phyloP scores from a whole-genome alignment of 2,329 filamentous ascomycete genomes.

The Aspergillus tanneri region DNA sequence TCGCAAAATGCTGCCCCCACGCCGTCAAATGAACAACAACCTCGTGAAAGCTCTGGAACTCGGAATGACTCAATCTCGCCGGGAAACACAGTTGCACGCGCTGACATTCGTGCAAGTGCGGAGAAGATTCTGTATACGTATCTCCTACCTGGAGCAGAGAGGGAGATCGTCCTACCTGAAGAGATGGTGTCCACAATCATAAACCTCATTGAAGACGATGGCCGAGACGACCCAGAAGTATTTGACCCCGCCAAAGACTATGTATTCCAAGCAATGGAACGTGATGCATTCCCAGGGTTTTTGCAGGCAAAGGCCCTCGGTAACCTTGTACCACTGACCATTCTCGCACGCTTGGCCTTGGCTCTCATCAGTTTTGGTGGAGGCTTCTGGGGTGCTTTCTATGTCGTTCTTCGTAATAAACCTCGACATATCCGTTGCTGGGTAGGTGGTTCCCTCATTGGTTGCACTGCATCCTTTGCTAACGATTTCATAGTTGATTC shows the following conservation, averaged over 20 bases:
- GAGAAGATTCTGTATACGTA: conserved; percentile 99
- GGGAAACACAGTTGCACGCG: conserved; percentile 76
- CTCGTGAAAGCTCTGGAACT: conserved; percentile 59
- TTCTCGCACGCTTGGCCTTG: conserved; percentile 79
- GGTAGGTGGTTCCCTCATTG: conserved; percentile 58
- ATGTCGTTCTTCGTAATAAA: conserved; percentile 86
- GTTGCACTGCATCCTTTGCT: conserved; percentile 18
- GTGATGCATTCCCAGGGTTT: conserved; percentile 98
- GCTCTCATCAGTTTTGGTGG: conserved; percentile 85
- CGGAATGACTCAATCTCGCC: conserved; percentile 79
- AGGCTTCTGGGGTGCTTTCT: conserved; percentile 90
- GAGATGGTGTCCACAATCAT: conserved; percentile 85
- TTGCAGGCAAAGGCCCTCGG: conserved; percentile 91
- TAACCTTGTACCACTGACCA: conserved; percentile 88
- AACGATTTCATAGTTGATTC: conserved; percentile 58
- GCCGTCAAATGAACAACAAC: conserved; percentile 48
- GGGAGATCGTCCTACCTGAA: conserved; percentile 90
- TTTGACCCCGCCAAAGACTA: conserved; percentile 98
- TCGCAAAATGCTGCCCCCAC: conserved; percentile 45
- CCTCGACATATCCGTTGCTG: conserved; percentile 73
- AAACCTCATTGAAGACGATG: conserved; percentile 81
- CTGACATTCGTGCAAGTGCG: conserved; percentile 87
- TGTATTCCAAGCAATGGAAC: conserved; percentile 99
- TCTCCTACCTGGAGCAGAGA: conserved; percentile 87
- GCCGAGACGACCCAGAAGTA: conserved; percentile 92